Base-by-base conservation (phyloP, 495 filamentous ascomycete species). In the Melanomma pulvis-pyrius region DNA sequence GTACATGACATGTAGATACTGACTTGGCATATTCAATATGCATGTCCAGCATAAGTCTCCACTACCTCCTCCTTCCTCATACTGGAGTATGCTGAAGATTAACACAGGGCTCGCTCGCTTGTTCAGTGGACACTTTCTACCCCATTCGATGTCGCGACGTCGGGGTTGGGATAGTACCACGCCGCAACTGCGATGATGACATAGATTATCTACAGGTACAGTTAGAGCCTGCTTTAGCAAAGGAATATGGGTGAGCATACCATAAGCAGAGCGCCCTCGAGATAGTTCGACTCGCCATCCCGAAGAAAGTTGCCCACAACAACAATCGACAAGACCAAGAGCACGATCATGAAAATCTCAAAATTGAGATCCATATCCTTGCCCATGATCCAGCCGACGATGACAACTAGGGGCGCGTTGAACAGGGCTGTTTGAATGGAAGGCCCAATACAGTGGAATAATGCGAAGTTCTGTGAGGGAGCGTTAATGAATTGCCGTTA, bases 361-460 rank as follows among this genome's bases (percentile, higher is more conserved):
- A 97, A 97, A 72, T 91, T 87, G 39, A 97, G 79, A 59, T 88
- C 87, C 87, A 97, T 90, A 21, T 81, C 71, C 67, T 84, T 86
- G 30, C 72, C 77, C 1, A 90, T 76, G n/a, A 89, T 87, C 93
- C 93, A 97, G 41, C 90, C 91, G 29, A 94, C 87, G 29, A 96
- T 80, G 41, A 96, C 85, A 22, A 91, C 88, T 3, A 96, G 81
- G 6, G 93, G 92, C 0, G 88, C 89, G 71, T 96, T 96, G 70
- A 98, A 82, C 34, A 97, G 83, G 15, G 92, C 92, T 0, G 93
- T 97, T 74, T 97, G 93, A 50, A 97, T 88, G 2, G 90, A 92
- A 13, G 91, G 86, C 15, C 91, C 92, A 44, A 97, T 86, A 60
- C 93, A 90, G 78, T 97, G 92, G 49, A 90, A 88, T 6, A 98